Base-by-base conservation (phyloP, 768 basidiomycete species). In the Lentinula lateritia region DNA sequence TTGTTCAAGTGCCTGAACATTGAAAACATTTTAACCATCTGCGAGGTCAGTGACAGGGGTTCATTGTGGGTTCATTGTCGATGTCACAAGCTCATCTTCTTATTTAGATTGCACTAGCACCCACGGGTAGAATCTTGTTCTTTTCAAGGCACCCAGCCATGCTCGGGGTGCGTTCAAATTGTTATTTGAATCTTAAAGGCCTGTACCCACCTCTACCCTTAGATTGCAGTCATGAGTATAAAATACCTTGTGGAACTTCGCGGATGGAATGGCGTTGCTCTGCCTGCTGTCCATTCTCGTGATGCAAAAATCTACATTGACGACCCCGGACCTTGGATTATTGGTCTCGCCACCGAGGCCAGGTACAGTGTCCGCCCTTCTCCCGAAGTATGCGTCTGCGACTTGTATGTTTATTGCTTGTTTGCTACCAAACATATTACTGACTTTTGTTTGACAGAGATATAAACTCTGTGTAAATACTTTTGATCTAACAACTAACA, bases 311-410 rank as follows among this genome's bases (percentile, higher is more conserved):
- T 98, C 57, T 92, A 93, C 66, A 89, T 95, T 64, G 95, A 98
- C 66, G 95, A 98, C 72, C 93, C 95, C 46, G 95, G 95, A 38
- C 96, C 96, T 63, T 98, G 93, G 88, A 94, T 98, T 67, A 84
- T 98, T 72, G 95, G 92, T 39, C 79, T 96, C 42, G 86, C 92
- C 10, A 92, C 91, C 1, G 90, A 95, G 69, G 88, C 90, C 7
- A 82, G 92, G 62, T 90, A 93, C 71, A 83, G 90, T 65, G 78
- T 93, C 18, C 80, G 89, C 32, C 83, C 88, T 8, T 77, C 87
- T 1, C 78, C 90, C 0, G 96, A 98, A 70, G 88, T 95, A 36
- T 93, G 91, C 69, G 79, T 97, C 45, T 87, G 91, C 66, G 93
- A 96, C 73, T 74, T 96, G 84, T 94, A 78, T 72, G 86, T 80